Percentiles rank a stretch among this genome's conserved stretches.
Conservation (phyloP, 768 basidiomycete species). For the Mycena alexandri region DNA sequence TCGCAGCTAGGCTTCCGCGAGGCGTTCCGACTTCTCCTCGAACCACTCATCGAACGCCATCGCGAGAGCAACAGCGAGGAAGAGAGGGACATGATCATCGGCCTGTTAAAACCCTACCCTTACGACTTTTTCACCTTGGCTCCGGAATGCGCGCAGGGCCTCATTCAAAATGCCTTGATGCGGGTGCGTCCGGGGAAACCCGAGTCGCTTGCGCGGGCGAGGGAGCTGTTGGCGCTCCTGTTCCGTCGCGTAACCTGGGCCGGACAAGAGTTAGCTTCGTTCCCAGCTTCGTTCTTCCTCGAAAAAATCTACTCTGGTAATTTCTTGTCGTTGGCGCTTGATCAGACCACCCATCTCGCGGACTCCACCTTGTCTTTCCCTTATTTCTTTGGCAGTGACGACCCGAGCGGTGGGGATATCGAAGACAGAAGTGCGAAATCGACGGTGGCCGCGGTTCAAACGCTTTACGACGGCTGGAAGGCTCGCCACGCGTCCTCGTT, state of each 20-base stretch:
- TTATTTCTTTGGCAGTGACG: constrained; percentile 33
- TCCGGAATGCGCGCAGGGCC: constrained; percentile 25
- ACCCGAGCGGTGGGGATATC: constrained; percentile 38
- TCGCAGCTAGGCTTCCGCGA: constrained; percentile 17
- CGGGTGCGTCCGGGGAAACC: constrained; percentile 18
- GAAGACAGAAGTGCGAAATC: constrained; percentile 35
- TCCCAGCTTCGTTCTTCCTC: constrained; percentile 28
- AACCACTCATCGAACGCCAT: constrained; percentile 29
- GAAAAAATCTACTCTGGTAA: constrained; percentile 35
- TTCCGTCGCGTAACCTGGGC: constrained; percentile 11
- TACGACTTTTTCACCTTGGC: constrained; percentile 22
- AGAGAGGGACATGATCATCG: constrained; percentile 21
- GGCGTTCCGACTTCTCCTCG: constrained; percentile 25
- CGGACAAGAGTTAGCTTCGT: constrained; percentile 21
- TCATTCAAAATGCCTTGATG: constrained; percentile 31
- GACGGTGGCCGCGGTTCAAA: constrained; percentile 32
- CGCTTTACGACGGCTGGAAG: constrained; percentile 35
- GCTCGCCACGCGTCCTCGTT: constrained; percentile 26
- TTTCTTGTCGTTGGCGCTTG: constrained; percentile 27
- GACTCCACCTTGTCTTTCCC: constrained; percentile 28
- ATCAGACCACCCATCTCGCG: constrained; percentile 5
- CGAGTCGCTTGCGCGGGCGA: constrained; percentile 22
- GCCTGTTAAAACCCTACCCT: constrained; percentile 20
- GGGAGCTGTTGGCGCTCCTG: constrained; percentile 19
- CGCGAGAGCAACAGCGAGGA: constrained; percentile 22